phyloP scores from a whole-genome alignment of 768 basidiomycete genomes.

The Lentinula sp. region DNA sequence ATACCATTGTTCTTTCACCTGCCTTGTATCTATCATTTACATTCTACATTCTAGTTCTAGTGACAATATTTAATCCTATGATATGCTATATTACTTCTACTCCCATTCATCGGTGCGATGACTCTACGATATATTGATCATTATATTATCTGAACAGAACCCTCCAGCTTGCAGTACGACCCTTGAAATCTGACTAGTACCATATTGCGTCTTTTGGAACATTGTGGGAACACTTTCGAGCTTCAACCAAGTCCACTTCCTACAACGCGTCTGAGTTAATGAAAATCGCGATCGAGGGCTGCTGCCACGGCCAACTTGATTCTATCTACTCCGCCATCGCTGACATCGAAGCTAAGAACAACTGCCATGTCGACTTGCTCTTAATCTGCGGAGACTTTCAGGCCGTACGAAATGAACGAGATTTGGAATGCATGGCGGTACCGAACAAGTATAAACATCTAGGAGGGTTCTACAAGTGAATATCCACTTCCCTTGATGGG shows the following conservation, averaged over 20 bases:
- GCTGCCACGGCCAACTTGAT: slow-evolving; percentile 93
- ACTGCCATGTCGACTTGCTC: slow-evolving; percentile 74
- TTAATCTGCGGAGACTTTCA: slow-evolving; percentile 97
- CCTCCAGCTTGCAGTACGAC: too few relatives aligned
- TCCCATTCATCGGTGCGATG: too few relatives aligned
- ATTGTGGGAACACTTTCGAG: too few relatives aligned
- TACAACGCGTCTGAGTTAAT: background rate
- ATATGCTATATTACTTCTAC: background rate
- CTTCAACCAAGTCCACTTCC: too few relatives aligned
- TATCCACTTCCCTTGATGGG: background rate
- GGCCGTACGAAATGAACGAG: slow-evolving; percentile 79
- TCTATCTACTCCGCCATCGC: slow-evolving; percentile 73
- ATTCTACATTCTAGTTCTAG: too few relatives aligned
- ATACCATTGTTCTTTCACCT: background rate
- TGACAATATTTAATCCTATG: too few relatives aligned
- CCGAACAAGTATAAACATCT: slow-evolving; percentile 83
- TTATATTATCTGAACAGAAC: too few relatives aligned
- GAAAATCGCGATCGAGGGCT: slow-evolving; percentile 88
- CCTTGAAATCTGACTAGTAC: too few relatives aligned
- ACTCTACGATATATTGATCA: too few relatives aligned
- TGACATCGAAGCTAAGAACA: slow-evolving; percentile 52
- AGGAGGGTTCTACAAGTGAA: slow-evolving; percentile 79
- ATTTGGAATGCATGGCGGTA: slow-evolving; percentile 87
- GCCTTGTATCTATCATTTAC: background rate
- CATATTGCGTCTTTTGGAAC: too few relatives aligned